Evolutionary conservation across 345 rosid species (phyloP), one percentile per base, ranked within the genome.

Genomic region (Salix dunnii): DNA sequence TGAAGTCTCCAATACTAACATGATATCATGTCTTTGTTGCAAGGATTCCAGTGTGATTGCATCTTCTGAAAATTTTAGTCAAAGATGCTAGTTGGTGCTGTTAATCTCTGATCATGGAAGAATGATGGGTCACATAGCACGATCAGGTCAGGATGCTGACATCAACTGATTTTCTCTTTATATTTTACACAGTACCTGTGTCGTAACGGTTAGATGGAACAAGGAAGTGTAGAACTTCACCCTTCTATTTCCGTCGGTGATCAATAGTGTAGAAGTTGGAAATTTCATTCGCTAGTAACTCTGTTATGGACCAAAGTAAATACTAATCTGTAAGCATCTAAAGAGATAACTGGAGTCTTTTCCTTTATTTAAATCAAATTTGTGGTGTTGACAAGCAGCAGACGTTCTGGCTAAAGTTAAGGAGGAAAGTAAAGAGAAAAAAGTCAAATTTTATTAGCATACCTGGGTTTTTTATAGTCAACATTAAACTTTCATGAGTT

Each of bases 401-500:
- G 58, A 70, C 40, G 20, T 73, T 64, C 21, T 64, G 3, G 40
- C 12, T 46, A 18, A 4, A 11, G 74, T 66, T 14, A 14, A 38
- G 35, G 43, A 10, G 40, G 7, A 17, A 55, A 25, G 43, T 33
- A 53, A 53, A 17, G 51, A 25, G 4, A 10, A 9, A 20, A 40
- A 17, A 12, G 20, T 74, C 12, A 68, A 30, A 7, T 58, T 38
- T 61, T 66, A 58, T 70, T 77, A 68, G 25, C 8, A 70, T 35
- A 38, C 75, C 53, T 31, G 5, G 18, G 46, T 36, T 21, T 73
- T 79, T 33, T 60, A 23, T 72, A 23, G 36, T 73, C 74, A 42
- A 76, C 30, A 71, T 10, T 61, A 38, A 68, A 79, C 85, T 77
- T 68, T 36, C 43, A 70, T 60, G 66, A 79, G 71, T 71, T 62